A percentile compares a stretch with the other conserved stretches of the same genome.
phyloP scores from a whole-genome alignment of 2,329 filamentous ascomycete genomes.

The Phaeosphaeria sp. region DNA sequence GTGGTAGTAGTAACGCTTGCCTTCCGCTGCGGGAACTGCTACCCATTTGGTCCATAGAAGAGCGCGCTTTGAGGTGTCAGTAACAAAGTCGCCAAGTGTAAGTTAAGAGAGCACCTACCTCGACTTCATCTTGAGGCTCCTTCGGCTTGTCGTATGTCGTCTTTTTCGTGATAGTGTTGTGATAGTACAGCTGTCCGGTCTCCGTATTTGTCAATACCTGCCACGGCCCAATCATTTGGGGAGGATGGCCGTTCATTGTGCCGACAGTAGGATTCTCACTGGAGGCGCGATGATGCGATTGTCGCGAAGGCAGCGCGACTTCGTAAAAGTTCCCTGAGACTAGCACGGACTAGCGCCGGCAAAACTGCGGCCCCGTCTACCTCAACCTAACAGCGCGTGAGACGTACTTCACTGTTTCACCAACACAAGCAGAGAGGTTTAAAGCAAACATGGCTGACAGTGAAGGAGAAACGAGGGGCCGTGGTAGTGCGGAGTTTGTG shows the following conservation, averaged over 20 bases:
- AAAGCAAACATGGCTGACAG: slow-evolving; percentile 26
- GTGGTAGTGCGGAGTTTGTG: slow-evolving; percentile 46
- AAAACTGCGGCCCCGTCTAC: background rate
- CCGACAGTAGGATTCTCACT: background rate
- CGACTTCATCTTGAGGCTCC: slow-evolving; percentile 82
- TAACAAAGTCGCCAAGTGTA: background rate
- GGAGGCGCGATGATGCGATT: background rate
- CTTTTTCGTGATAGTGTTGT: slow-evolving; percentile 82
- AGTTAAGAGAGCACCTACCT: slow-evolving; percentile 62
- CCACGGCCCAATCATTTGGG: slow-evolving; percentile 67
- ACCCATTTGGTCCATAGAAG: slow-evolving; percentile 88
- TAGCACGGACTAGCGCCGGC: slow-evolving; percentile 10
- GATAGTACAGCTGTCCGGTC: slow-evolving; percentile 87
- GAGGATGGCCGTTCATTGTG: slow-evolving; percentile 66
- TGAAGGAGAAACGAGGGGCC: slow-evolving; percentile 28
- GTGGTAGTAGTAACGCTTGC: slow-evolving; percentile 93
- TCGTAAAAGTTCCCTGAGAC: slow-evolving; percentile 9
- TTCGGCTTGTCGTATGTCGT: slow-evolving; percentile 96
- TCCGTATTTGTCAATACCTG: slow-evolving; percentile 75
- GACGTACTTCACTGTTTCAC: slow-evolving; percentile 4
- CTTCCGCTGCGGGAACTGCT: slow-evolving; percentile 81
- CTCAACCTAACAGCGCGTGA: background rate
- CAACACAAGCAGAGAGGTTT: background rate
- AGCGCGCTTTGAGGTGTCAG: slow-evolving; percentile 67
- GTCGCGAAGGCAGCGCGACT: background rate